Conservation (phyloP, 768 basidiomycete genomes). For the Tulasnella sp. region DNA sequence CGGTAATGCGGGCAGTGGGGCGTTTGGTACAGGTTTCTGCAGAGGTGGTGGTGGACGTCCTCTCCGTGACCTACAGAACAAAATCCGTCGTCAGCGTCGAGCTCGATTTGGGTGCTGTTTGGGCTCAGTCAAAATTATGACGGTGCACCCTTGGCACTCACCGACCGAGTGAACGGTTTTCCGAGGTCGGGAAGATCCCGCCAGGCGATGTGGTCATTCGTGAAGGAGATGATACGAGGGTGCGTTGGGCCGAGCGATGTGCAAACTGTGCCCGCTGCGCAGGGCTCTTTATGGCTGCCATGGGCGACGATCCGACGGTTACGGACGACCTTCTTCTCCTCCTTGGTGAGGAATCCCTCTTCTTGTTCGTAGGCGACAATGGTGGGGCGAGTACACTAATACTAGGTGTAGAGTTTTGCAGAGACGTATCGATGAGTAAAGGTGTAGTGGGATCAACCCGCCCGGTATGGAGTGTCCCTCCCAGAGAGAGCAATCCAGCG, state of each 20-base stretch:
- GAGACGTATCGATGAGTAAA: neutral
- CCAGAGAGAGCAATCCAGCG: constrained; percentile 6
- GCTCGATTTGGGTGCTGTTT: neutral
- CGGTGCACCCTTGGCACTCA: neutral
- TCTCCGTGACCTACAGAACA: neutral
- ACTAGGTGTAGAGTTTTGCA: neutral
- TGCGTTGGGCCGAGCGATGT: neutral
- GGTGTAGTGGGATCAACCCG: neutral
- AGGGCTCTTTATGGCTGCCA: constrained; percentile 11
- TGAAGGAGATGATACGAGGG: neutral
- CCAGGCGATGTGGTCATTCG: neutral
- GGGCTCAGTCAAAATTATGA: neutral
- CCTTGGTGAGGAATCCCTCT: neutral
- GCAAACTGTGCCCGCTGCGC: constrained; percentile 6
- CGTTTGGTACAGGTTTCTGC: constrained; percentile 6
- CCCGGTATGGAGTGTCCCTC: neutral
- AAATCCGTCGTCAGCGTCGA: neutral
- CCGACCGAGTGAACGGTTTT: neutral
- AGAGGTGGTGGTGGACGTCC: neutral
- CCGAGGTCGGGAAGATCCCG: neutral
- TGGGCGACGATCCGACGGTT: constrained; percentile 5
- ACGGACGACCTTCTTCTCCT: constrained; percentile 4
- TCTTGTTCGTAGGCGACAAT: neutral
- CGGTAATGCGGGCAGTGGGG: neutral
- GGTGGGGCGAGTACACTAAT: constrained; percentile 4